Base-by-base conservation (phyloP, 2,329 filamentous ascomycete genomes). In the Apiospora phragmitis region DNA sequence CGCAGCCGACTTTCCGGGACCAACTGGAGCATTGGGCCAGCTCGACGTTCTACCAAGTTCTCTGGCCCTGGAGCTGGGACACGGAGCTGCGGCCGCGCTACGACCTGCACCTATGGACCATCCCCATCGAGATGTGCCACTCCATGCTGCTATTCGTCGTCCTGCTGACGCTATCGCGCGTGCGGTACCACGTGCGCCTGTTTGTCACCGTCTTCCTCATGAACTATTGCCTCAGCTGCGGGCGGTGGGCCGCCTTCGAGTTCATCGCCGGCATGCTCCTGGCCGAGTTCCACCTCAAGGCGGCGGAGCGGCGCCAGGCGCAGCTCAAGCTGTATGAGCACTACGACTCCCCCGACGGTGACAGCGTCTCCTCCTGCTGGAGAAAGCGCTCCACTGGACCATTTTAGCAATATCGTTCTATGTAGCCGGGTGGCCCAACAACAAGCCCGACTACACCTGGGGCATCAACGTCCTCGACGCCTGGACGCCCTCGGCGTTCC, bases 61-160 rank as follows among this genome's bases (percentile, higher is more conserved):
- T 73, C 24, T 76, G 75, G 42, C 75, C 76, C 8, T 80, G 78
- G 78, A 70, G 72, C n/a, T 79, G 76, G 76, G 77, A 80, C 24
- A 70, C 70, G 2, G 75, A 74, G 29, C 78, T 77, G 55, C 68
- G 70, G 2, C 72, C 74, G 6, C 71, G 69, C 7, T 86, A 85
- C 71, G 82, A 85, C 71, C 76, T 82, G 11, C 84, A 85, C 69
- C 77, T 86, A 21, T 86, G 84, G 85, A 86, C 85, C 1, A 85
- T 87, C 24, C 83, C 85, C 0, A 80, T 85, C 70, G 84, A 86
- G 70, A 83, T 85, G 68, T 81, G 79, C 35, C 81, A 84, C 74
- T 86, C 84, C 11, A 80, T 85, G 80, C 74, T 84, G 29, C 74
- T 85, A 8, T 85, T 85, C 70, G 71, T 82, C n/a, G 73, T 82